Percentiles rank a stretch among this genome's conserved stretches.
These are phyloP conservation scores for Vigna unguiculata DNA, from an alignment of 306 rosid species.

Conservation along the genomic window DNA sequence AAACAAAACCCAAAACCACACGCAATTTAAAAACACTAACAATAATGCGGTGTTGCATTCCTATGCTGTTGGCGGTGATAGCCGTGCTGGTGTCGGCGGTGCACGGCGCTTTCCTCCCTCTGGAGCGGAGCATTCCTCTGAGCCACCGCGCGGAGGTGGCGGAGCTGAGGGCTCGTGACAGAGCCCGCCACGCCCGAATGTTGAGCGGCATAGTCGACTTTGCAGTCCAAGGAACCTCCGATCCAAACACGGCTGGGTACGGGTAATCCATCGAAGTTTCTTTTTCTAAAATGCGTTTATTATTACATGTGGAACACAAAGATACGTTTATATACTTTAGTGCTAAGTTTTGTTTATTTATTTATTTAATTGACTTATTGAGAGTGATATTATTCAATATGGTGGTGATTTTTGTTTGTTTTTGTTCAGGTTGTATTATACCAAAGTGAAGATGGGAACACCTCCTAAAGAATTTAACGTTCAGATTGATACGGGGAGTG, in stretches of 20 bases:
- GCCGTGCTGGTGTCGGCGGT: constrained; percentile 51
- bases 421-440: constrained; percentile 77
- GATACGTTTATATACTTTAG: neutral
- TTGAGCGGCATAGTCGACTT: constrained; percentile 83
- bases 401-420: constrained; percentile 28
- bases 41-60: constrained; percentile 57
- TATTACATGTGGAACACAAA: neutral
- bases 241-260: constrained; percentile 79
- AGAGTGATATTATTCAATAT: constrained; percentile 9
- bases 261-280: constrained; percentile 38
- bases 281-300: constrained; percentile 35
- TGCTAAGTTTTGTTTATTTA: neutral
- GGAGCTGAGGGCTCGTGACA: constrained; percentile 69
- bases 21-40: neutral
- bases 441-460: constrained; percentile 89
- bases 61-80: constrained; percentile 43
- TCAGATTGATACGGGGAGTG: constrained; percentile 96
- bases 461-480: constrained; percentile 91
- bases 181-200: constrained; percentile 73
- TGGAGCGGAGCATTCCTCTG: constrained; percentile 68
- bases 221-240: constrained; percentile 82
- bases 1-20: neutral
- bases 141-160: constrained; percentile 60
- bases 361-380: constrained; percentile 26
- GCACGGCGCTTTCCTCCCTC: constrained; percentile 57